Evolutionary conservation across 257 asterid species (phyloP).

Genomic region (Voacanga thouarsii): DNA sequence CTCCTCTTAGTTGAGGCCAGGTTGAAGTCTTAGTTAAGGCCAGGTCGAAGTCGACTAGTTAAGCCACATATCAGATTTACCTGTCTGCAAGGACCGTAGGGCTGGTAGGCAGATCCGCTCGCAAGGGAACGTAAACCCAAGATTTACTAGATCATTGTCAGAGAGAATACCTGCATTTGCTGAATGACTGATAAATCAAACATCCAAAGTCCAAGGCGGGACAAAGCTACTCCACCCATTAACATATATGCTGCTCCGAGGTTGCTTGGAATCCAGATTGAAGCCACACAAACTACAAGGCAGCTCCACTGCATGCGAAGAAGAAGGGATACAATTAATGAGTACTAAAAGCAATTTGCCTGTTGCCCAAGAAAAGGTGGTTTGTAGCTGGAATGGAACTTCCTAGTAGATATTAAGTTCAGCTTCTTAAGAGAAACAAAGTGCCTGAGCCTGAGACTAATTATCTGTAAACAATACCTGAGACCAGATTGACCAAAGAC

Average conservation of each 20-base stretch:
- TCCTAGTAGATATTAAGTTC: not conserved
- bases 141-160: too few species aligned
- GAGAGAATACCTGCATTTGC: slow-evolving; percentile 73
- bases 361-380: not conserved
- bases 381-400: not conserved
- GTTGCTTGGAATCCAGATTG: slow-evolving; percentile 46
- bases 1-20: too few species aligned
- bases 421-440: not conserved
- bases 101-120: too few species aligned
- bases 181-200: slow-evolving; percentile 85
- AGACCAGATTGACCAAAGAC: slow-evolving; percentile 94
- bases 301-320: slow-evolving; percentile 65
- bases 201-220: slow-evolving; percentile 97
- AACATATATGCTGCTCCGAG: slow-evolving; percentile 52
- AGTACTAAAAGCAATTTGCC: too few species aligned
- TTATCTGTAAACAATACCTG: slow-evolving; percentile 43
- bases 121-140: too few species aligned
- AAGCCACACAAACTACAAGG: slow-evolving; percentile 67
- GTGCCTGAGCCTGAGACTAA: not conserved
- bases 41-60: too few species aligned
- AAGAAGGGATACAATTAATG: not conserved
- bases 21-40: too few species aligned
- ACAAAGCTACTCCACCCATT: slow-evolving; percentile 79
- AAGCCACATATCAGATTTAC: too few species aligned
- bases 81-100: too few species aligned